Percentiles rank a stretch among this genome's conserved stretches.
Conservation (phyloP, 2,329 filamentous ascomycete genomes). For the Fusarium zealandicum region DNA sequence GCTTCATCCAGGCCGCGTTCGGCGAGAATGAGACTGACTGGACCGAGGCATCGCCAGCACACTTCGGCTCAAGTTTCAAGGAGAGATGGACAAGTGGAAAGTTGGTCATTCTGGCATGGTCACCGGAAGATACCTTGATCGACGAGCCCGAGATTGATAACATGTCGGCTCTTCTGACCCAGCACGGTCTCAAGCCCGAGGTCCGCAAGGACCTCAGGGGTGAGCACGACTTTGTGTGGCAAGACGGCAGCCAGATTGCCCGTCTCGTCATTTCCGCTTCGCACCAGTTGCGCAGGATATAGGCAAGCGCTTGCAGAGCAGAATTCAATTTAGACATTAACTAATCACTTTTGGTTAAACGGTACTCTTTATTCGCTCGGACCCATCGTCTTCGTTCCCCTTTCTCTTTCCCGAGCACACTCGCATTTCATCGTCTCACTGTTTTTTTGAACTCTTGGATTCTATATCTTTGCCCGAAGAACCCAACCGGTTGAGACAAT, state of each 20-base stretch:
- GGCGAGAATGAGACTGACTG: constrained; percentile 59
- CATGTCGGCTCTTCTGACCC: constrained; percentile 58
- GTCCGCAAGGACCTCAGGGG: constrained; percentile 57
- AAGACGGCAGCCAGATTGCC: constrained; percentile 64
- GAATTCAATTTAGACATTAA: constrained; percentile 26
- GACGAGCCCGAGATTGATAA: constrained; percentile 64
- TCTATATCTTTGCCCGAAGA: constrained; percentile 47
- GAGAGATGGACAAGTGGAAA: constrained; percentile 47
- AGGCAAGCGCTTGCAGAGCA: not conserved
- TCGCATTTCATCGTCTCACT: not conserved
- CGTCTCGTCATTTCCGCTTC: constrained; percentile 51
- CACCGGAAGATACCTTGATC: constrained; percentile 57
- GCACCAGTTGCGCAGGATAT: constrained; percentile 20
- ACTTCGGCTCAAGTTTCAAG: constrained; percentile 51
- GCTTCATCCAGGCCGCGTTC: constrained; percentile 68
- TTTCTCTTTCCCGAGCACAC: not conserved
- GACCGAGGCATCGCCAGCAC: constrained; percentile 63
- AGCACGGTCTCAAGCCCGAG: constrained; percentile 46
- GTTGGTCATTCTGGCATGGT: constrained; percentile 54
- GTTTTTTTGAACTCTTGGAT: not conserved
- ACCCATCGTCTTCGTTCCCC: not conserved
- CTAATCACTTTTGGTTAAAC: constrained; percentile 7
- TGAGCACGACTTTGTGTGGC: constrained; percentile 70
- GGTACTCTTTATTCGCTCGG: not conserved
- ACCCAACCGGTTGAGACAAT: constrained; percentile 48